Conservation (phyloP, 2,329 filamentous ascomycete species). For the Daldinia sp. region DNA sequence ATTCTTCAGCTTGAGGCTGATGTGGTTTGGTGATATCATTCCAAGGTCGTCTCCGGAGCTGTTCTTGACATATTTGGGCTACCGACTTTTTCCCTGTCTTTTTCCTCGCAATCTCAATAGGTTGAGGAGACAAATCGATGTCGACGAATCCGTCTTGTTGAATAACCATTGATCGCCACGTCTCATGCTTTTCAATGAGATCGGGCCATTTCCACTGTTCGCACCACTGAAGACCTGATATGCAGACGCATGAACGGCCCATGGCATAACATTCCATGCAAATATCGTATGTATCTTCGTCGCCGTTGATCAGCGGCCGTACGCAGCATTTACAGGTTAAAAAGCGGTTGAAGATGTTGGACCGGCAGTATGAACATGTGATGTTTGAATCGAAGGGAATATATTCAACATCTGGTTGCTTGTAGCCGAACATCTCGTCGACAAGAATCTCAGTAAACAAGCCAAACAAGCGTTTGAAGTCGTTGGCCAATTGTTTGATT, state of each 20-base stretch:
- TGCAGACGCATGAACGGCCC: slow-evolving; percentile 90
- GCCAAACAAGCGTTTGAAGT: slow-evolving; percentile 84
- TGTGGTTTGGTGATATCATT: slow-evolving; percentile 79
- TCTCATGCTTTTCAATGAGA: slow-evolving; percentile 81
- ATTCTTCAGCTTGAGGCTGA: slow-evolving; percentile 48
- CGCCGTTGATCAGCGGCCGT: slow-evolving; percentile 72
- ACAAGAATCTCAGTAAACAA: slow-evolving; percentile 84
- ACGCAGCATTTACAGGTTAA: slow-evolving; percentile 90
- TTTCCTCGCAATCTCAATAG: slow-evolving; percentile 77
- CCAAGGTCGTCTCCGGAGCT: slow-evolving; percentile 82
- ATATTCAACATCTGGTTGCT: slow-evolving; percentile 78
- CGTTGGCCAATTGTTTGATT: slow-evolving; percentile 78
- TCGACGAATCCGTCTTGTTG: slow-evolving; percentile 76
- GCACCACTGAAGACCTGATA: slow-evolving; percentile 88
- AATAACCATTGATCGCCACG: slow-evolving; percentile 84
- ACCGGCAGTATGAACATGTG: slow-evolving; percentile 94
- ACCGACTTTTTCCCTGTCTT: slow-evolving; percentile 80
- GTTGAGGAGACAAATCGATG: slow-evolving; percentile 73
- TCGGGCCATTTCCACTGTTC: slow-evolving; percentile 92
- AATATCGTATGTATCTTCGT: slow-evolving; percentile 90
- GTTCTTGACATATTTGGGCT: slow-evolving; percentile 94
- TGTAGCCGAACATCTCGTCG: slow-evolving; percentile 85
- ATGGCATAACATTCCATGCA: slow-evolving; percentile 99
- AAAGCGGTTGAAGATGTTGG: slow-evolving; percentile 98
- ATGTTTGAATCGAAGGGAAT: slow-evolving; percentile 89